Conservation (phyloP, 495 filamentous ascomycete genomes). For the Venustampulla echinocandica region DNA sequence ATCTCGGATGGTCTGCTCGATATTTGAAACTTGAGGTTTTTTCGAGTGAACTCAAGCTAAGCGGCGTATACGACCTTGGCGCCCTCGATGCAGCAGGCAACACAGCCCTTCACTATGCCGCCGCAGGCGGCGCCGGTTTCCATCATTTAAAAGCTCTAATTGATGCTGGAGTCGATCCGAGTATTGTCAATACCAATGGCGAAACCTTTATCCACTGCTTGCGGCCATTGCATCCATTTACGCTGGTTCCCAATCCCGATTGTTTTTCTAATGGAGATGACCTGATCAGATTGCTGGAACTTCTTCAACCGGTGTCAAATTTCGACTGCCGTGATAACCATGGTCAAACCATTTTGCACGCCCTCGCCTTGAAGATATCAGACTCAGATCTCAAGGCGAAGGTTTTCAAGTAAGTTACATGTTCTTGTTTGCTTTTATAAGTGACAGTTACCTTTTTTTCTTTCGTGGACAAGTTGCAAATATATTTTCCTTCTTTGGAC, state of each 20-base stretch:
- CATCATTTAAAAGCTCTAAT: conserved; percentile 6
- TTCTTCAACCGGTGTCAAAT: not conserved
- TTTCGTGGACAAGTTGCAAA: too few relatives aligned
- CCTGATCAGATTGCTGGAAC: conserved; percentile 9
- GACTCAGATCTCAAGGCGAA: conserved; percentile 8
- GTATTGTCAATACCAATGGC: conserved; percentile 10
- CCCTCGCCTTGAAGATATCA: conserved; percentile 7
- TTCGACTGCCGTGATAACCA: conserved; percentile 10
- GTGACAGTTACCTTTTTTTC: too few relatives aligned
- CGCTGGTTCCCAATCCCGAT: conserved; percentile 6
- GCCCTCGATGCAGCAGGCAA: conserved; percentile 15
- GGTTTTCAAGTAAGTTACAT: conserved; percentile 9
- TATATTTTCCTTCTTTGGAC: too few relatives aligned
- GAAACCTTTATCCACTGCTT: conserved; percentile 15
- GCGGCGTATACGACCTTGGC: conserved; percentile 3
- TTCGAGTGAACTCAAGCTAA: conserved; percentile 7
- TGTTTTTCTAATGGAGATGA: conserved; percentile 4
- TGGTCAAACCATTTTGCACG: conserved; percentile 12
- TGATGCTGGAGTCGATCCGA: conserved; percentile 11
- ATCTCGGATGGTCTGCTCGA: conserved; percentile 14
- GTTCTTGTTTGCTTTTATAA: not conserved
- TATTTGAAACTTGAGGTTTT: conserved; percentile 16
- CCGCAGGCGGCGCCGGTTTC: conserved; percentile 11
- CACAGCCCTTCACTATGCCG: conserved; percentile 15
- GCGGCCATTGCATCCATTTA: conserved; percentile 8